Evolutionary conservation across 495 filamentous ascomycete genomes (phyloP).

Genomic region (Apiosordaria backusii): DNA sequence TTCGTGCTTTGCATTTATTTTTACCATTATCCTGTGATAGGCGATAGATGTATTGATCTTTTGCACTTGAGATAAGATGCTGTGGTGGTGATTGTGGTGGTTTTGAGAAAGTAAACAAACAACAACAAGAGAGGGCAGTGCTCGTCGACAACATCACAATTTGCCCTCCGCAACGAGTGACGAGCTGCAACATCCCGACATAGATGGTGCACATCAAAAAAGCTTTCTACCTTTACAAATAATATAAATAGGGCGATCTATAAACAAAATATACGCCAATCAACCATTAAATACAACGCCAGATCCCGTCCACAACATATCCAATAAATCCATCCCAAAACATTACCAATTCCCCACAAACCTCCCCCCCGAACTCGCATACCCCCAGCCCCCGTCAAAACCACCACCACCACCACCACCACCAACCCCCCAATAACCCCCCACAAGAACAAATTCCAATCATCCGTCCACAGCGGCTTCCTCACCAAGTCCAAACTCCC

Average conservation of each 20-base stretch:
- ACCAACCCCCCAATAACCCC: not conserved
- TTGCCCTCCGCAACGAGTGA: too few species aligned
- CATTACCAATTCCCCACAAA: not conserved
- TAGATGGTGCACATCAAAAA: not conserved
- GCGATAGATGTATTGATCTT: not conserved
- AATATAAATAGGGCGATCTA: not conserved
- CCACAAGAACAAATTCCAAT: constrained; percentile 10
- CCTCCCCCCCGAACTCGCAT: not conserved
- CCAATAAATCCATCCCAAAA: not conserved
- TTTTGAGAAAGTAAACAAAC: not conserved
- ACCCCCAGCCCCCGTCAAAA: not conserved
- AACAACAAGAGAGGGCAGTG: not conserved
- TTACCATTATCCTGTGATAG: not conserved
- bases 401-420: not conserved
- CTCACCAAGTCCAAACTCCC: not conserved
- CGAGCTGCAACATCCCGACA: not conserved
- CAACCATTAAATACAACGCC: not conserved
- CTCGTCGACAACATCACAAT: not conserved
- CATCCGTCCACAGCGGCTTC: constrained; percentile 9
- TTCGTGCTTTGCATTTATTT: not conserved
- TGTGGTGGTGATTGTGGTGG: not conserved
- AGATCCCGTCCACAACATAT: not conserved
- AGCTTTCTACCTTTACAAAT: not conserved
- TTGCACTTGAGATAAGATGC: not conserved
- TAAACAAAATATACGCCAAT: not conserved